phyloP scores from a whole-genome alignment of 2,329 filamentous ascomycete species.

The Diaporthe eres region DNA sequence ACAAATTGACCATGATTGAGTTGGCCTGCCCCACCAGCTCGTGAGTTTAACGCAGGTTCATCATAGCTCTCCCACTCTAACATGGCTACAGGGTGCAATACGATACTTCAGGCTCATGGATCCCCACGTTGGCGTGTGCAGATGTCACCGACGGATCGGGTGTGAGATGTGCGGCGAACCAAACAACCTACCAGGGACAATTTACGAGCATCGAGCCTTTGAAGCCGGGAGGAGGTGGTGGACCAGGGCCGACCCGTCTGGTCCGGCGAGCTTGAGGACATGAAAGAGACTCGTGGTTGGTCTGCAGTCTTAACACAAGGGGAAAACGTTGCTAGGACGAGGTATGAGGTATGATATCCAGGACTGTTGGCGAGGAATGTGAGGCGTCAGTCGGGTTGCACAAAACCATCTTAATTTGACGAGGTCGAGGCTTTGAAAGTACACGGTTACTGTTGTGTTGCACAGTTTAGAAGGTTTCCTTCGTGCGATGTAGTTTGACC shows the following conservation, averaged over 20 bases:
- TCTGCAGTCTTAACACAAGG: background rate
- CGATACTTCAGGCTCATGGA: conserved; percentile 37
- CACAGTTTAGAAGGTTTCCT: background rate
- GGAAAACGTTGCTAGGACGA: background rate
- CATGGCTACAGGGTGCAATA: conserved; percentile 24
- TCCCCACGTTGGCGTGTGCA: conserved; percentile 33
- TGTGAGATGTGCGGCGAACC: conserved; percentile 34
- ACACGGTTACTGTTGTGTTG: background rate
- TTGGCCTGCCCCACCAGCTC: conserved; percentile 53
- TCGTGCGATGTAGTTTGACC: background rate
- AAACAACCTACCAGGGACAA: conserved; percentile 18
- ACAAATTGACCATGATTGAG: conserved; percentile 60
- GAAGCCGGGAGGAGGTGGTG: background rate
- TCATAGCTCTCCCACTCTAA: conserved; percentile 4
- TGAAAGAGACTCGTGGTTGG: no score
- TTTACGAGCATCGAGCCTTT: conserved; percentile 31
- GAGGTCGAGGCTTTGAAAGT: background rate
- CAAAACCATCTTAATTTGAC: background rate
- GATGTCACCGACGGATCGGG: conserved; percentile 22
- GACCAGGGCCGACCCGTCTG: conserved; percentile 15
- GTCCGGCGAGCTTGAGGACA: background rate
- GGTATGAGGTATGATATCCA: conserved; percentile 21
- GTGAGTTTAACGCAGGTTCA: background rate
- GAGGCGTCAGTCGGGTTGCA: background rate
- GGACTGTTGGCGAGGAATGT: background rate